Conservation (phyloP, 2,329 filamentous ascomycete species). For the Colletotrichum falcatum region DNA sequence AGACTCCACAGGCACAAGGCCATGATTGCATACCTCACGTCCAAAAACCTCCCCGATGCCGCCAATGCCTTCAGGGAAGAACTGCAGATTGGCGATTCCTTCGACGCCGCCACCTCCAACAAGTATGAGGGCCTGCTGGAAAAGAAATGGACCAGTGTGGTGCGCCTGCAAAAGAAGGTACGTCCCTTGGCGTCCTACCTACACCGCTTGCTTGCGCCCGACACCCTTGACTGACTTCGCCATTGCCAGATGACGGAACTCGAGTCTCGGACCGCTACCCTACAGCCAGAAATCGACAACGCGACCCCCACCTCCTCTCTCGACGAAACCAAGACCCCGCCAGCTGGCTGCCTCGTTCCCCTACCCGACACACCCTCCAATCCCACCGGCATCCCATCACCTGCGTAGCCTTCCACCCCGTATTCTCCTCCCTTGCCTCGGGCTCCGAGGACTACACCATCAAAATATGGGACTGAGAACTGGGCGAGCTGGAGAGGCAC, state of each 20-base stretch:
- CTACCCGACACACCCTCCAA: conserved; percentile 84
- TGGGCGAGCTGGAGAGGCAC: conserved; percentile 90
- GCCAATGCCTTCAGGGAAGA: conserved; percentile 82
- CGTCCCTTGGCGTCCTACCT: conserved; percentile 37
- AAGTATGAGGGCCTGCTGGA: conserved; percentile 95
- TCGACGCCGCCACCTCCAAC: conserved; percentile 86
- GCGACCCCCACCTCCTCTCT: conserved; percentile 82
- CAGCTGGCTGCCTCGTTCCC: conserved; percentile 87
- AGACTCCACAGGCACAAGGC: conserved; percentile 80
- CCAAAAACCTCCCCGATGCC: conserved; percentile 76
- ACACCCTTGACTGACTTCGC: conserved; percentile 6
- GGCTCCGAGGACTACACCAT: conserved; percentile 94
- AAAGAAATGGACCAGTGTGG: conserved; percentile 99
- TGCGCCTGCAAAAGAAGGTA: conserved; percentile 95
- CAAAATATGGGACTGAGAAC: conserved; percentile 97
- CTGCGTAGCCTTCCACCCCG: conserved; percentile 90
- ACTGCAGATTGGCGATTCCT: conserved; percentile 74
- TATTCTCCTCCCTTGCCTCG: conserved; percentile 90
- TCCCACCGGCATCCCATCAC: conserved; percentile 86
- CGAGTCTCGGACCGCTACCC: conserved; percentile 76
- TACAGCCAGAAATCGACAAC: conserved; percentile 88
- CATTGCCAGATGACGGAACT: conserved; percentile 89
- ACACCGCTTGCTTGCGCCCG: background rate
- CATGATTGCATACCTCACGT: conserved; percentile 87
- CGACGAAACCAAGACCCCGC: conserved; percentile 85